A percentile compares a stretch with the other conserved stretches of the same genome.
phyloP scores from a whole-genome alignment of 2,329 filamentous ascomycete genomes.

The Chaetomiaceae sp. region DNA sequence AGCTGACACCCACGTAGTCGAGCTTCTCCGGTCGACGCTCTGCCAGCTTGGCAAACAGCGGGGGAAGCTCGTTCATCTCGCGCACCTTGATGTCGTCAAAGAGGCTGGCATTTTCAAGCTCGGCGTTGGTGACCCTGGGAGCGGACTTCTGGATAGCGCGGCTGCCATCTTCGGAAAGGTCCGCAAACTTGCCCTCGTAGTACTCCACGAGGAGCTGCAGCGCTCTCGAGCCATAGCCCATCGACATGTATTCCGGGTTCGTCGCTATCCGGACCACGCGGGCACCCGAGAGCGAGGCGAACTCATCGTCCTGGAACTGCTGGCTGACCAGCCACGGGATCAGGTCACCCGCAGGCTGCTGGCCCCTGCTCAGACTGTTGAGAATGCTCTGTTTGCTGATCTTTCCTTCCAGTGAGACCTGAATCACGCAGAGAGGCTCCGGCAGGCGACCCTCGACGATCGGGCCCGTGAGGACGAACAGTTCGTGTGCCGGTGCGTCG shows the following conservation, averaged over 20 bases:
- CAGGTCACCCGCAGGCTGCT: conserved; percentile 83
- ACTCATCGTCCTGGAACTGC: conserved; percentile 97
- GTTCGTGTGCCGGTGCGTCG: conserved; percentile 91
- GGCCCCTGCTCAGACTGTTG: conserved; percentile 81
- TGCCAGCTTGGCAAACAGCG: conserved; percentile 81
- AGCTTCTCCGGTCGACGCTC: conserved; percentile 75
- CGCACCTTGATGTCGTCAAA: conserved; percentile 82
- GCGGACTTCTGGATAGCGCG: conserved; percentile 57
- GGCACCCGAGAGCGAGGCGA: conserved; percentile 87
- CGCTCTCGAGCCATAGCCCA: conserved; percentile 91
- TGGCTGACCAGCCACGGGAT: conserved; percentile 98
- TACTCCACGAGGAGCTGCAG: conserved; percentile 84
- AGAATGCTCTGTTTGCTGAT: conserved; percentile 92
- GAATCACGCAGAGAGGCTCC: conserved; percentile 90
- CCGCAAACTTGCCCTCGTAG: conserved; percentile 89
- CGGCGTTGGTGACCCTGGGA: conserved; percentile 73
- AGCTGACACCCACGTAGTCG: conserved; percentile 94
- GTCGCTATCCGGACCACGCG: conserved; percentile 92
- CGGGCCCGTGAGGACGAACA: conserved; percentile 89
- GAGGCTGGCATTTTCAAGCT: conserved; percentile 70
- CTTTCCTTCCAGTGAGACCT: conserved; percentile 88
- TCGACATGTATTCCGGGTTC: conserved; percentile 84
- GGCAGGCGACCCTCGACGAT: conserved; percentile 73
- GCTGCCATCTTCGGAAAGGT: conserved; percentile 67
- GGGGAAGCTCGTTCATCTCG: conserved; percentile 87